Evolutionary conservation across 441 rosid species (phyloP).

Genomic region (Isatis lusitanica): DNA sequence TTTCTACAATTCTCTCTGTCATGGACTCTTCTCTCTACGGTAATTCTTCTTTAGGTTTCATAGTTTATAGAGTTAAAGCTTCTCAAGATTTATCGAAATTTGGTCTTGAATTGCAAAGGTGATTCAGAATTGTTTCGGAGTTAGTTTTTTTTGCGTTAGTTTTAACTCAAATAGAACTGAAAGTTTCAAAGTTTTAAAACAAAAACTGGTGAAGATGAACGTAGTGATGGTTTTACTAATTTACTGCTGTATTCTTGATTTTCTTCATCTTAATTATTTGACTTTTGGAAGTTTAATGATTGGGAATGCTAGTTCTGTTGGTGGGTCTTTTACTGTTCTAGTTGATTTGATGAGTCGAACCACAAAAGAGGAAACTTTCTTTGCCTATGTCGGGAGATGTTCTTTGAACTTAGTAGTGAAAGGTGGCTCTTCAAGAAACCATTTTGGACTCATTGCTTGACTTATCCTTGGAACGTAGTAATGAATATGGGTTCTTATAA

Average conservation of each 20-base stretch:
- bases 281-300: not conserved
- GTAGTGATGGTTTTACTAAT: not conserved
- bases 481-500: not conserved
- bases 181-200: not conserved
- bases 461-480: not conserved
- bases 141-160: not conserved
- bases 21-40: constrained; percentile 9
- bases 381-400: not conserved
- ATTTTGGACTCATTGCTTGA: not conserved
- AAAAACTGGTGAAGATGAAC: not conserved
- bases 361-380: not conserved
- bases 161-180: not conserved
- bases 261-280: not conserved
- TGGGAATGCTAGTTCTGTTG: not conserved
- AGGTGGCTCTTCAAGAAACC: not conserved
- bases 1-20: not conserved
- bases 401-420: not conserved
- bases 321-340: not conserved
- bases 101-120: not conserved
- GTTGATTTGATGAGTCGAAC: not conserved
- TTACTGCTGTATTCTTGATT: not conserved
- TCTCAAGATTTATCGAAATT: not conserved
- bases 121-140: not conserved
- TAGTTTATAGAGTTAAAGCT: not conserved
- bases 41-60: not conserved